Base-by-base conservation (phyloP, 2,329 filamentous ascomycete genomes). In the Hypoxylon sp. region DNA sequence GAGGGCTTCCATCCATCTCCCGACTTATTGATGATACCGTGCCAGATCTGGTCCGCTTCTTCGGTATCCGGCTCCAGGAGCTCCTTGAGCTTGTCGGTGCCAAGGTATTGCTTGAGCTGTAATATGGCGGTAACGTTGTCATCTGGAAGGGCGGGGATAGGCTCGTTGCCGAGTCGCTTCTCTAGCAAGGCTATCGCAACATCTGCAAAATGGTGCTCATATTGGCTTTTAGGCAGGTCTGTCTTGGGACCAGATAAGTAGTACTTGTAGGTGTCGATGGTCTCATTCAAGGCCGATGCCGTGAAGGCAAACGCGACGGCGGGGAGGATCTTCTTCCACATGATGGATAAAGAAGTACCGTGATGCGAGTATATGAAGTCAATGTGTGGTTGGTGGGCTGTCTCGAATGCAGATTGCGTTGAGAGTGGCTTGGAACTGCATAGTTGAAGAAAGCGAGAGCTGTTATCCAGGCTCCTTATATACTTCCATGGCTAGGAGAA, bases 21-120 rank as follows among this genome's bases (percentile, higher is more conserved):
- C 3, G 69, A 67, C 1, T 59, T 59, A 22, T 44, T 39, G 46
- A 72, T 69, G 5, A 66, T 64, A 1, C 56, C 56, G 54, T 70
- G 66, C 73, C 73, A 75, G 49, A 70, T 71, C 1, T 22, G 28
- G 41, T 72, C 68, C 30, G 67, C 71, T 0, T 69, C 66, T 13
- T 58, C 59, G 7, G 69, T 70, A 15, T 75, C 73, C 3, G 66
- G 51, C 15, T 46, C 39, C 3, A 75, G 64, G 6, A 75, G 64
- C n/a, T 64, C 34, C 30, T 70, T 56, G 1, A 75, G 69, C 26
- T 61, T 70, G 7, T 66, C 59, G 22, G 68, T 60, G 11, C 70
- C 71, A 24, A 73, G 57, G 22, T 59, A 43, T 8, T 68, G 59
- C 52, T 75, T 75, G 34, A 74, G 71, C 26, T 68, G 24, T 3